Percentiles rank a stretch among this genome's conserved stretches.
These are phyloP conservation scores for Psilocybe subaeruginosa DNA, from an alignment of 768 basidiomycete species.

Conservation along the genomic window DNA sequence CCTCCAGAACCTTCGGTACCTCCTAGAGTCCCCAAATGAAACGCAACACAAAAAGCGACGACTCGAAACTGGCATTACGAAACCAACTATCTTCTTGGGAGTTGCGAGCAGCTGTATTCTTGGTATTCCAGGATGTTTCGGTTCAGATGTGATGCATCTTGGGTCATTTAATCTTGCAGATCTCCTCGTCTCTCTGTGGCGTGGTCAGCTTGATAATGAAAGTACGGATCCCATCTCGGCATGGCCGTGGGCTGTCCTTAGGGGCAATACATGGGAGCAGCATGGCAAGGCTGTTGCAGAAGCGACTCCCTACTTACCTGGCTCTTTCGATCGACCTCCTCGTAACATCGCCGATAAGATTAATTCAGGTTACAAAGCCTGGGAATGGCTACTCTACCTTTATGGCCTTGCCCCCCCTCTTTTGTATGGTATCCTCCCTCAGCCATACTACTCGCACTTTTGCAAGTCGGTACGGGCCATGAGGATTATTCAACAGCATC, in stretches of 20 bases:
- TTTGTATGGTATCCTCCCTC: conserved; percentile 26
- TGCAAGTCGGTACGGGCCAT: conserved; percentile 31
- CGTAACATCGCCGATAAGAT: conserved; percentile 43
- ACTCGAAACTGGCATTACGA: conserved; percentile 6
- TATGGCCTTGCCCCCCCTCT: conserved; percentile 30
- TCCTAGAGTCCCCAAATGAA: conserved; percentile 4
- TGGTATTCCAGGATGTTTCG: conserved; percentile 32
- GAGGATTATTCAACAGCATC: conserved; percentile 25
- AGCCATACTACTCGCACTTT: conserved; percentile 26
- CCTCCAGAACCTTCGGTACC: no score
- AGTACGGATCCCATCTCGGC: conserved; percentile 12
- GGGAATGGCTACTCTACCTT: conserved; percentile 30
- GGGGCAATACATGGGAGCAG: conserved; percentile 28
- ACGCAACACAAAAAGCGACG: conserved; percentile 10
- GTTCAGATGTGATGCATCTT: conserved; percentile 42
- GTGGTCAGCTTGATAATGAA: conserved; percentile 24
- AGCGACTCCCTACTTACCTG: conserved; percentile 35
- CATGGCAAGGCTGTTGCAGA: conserved; percentile 37
- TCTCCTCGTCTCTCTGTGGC: conserved; percentile 36
- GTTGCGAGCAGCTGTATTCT: conserved; percentile 11
- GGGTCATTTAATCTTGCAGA: conserved; percentile 39
- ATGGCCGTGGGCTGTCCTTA: conserved; percentile 37
- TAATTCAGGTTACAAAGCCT: conserved; percentile 31
- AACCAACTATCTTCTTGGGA: conserved; percentile 10
- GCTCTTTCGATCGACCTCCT: conserved; percentile 10